Percentiles rank a stretch among this genome's conserved stretches.
These are phyloP conservation scores for Chalaropsis thielavioides DNA, from an alignment of 2,329 filamentous ascomycete genomes.

Conservation along the genomic window DNA sequence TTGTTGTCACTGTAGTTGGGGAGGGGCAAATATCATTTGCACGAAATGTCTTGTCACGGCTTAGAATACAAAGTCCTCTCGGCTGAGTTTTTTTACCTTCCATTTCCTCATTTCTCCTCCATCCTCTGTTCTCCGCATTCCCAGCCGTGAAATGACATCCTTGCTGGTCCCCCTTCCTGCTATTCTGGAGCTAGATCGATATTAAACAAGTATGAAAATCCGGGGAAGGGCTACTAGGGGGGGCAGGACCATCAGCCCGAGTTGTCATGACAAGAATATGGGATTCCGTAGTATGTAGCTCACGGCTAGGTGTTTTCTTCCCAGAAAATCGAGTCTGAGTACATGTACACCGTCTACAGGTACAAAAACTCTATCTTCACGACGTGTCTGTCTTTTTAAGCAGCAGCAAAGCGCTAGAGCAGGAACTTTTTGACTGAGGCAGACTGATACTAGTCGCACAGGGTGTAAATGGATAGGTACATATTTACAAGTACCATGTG, in stretches of 20 bases:
- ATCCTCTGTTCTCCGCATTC: not conserved
- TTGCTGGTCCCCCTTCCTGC: not conserved
- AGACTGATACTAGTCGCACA: too few relatives aligned
- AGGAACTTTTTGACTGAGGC: too few relatives aligned
- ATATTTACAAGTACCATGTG: too few relatives aligned
- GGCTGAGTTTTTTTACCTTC: not conserved
- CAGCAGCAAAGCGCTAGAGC: not conserved
- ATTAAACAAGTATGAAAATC: conserved; percentile 7
- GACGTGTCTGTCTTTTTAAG: not conserved
- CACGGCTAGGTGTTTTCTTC: not conserved
- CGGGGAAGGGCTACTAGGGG: conserved; percentile 2
- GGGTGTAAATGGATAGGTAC: too few relatives aligned
- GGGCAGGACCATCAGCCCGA: not conserved
- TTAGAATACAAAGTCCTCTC: not conserved
- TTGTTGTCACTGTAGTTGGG: not conserved
- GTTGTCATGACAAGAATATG: not conserved
- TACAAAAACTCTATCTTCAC: conserved; percentile 5
- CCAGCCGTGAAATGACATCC: not conserved
- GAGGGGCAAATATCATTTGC: not conserved
- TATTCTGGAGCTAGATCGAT: not conserved
- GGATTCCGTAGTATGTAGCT: not conserved
- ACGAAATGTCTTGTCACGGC: not conserved
- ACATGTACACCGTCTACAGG: not conserved
- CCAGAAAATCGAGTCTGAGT: conserved; percentile 1
- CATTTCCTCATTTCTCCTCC: not conserved